Evolutionary conservation across 2,329 filamentous ascomycete genomes (phyloP).

Genomic region (Colletotrichum spaethianum): DNA sequence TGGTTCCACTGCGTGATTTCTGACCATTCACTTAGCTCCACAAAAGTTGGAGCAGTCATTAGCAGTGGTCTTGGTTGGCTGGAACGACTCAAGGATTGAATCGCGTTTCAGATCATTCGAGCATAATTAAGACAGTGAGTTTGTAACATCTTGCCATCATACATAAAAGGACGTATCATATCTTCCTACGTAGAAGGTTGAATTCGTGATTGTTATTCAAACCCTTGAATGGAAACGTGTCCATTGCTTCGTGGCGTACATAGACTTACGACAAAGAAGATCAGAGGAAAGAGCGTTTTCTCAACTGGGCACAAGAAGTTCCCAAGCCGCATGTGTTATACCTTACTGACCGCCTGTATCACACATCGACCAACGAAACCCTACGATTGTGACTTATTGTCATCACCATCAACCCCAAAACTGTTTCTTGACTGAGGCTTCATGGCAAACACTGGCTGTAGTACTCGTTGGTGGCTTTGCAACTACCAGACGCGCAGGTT

Average conservation of each 20-base stretch:
- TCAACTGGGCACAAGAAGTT: neutral
- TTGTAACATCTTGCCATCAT: neutral
- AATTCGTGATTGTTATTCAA: neutral
- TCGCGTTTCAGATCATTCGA: neutral
- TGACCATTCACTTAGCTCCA: neutral
- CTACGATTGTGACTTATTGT: neutral
- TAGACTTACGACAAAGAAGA: neutral
- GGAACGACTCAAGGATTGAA: neutral
- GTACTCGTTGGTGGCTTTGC: conserved; percentile 46
- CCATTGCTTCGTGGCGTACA: neutral
- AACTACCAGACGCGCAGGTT: conserved; percentile 47
- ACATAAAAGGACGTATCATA: too few species aligned
- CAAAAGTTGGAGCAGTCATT: neutral
- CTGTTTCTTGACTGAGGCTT: neutral
- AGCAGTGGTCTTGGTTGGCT: neutral
- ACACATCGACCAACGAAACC: neutral
- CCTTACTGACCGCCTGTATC: neutral
- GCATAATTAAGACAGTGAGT: neutral
- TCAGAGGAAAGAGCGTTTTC: neutral
- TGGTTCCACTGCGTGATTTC: neutral
- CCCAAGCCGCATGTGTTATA: rapidly evolving
- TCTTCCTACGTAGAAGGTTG: too few species aligned
- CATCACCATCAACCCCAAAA: too few species aligned
- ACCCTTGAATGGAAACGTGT: neutral
- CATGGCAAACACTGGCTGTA: conserved; percentile 48